These are phyloP conservation scores for Oryza glaberrima DNA, from an alignment of 176 grass and related monocot genomes.

Conservation along the genomic window DNA sequence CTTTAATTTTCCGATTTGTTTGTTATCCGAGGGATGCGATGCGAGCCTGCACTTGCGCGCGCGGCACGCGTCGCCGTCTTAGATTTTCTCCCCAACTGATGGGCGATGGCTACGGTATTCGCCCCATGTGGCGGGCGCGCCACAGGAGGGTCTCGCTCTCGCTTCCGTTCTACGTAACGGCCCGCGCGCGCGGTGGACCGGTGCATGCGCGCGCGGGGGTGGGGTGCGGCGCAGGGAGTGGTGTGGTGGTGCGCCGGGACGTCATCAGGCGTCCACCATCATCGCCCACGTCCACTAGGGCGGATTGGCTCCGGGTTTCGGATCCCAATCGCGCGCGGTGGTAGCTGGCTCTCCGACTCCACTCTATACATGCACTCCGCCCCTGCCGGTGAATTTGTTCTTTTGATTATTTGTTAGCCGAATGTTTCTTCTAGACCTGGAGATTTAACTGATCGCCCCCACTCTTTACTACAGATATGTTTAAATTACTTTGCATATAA, in stretches of 20 bases:
- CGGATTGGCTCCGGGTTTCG: too few relatives aligned
- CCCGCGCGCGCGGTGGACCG: not conserved
- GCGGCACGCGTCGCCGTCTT: conserved; percentile 10
- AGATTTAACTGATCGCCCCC: too few relatives aligned
- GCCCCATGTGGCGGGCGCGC: not conserved
- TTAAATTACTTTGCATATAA: too few relatives aligned
- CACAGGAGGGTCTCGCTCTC: not conserved
- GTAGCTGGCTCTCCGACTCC: too few relatives aligned
- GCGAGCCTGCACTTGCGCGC: too few relatives aligned
- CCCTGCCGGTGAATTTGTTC: too few relatives aligned
- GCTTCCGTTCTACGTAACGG: conserved; percentile 58
- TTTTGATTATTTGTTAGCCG: too few relatives aligned
- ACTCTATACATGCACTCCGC: too few relatives aligned
- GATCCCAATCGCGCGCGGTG: too few relatives aligned
- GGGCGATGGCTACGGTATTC: conserved; percentile 41
- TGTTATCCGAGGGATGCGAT: not conserved
- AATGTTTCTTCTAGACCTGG: too few relatives aligned
- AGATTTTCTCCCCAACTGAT: conserved; percentile 33
- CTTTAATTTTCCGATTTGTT: not conserved
- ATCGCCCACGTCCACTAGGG: not conserved
- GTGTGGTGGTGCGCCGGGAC: not conserved
- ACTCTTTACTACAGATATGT: too few relatives aligned
- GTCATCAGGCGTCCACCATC: not conserved
- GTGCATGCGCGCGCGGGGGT: not conserved
- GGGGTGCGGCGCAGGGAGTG: not conserved